phyloP scores from a whole-genome alignment of 129 eudicot genomes.

The Flaveria robusta region DNA sequence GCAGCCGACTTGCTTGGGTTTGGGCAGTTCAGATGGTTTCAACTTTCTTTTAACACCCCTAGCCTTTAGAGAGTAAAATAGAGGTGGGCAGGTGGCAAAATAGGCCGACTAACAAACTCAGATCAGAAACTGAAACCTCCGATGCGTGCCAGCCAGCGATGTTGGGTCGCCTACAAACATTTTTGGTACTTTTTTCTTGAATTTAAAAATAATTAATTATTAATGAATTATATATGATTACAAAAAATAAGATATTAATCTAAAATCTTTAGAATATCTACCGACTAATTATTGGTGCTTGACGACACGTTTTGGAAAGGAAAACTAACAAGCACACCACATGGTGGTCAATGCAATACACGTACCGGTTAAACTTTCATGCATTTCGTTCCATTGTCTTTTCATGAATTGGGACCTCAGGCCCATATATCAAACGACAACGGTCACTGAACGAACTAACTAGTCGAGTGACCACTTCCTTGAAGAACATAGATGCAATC shows the following conservation, averaged over 20 bases:
- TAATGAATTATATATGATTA: neutral
- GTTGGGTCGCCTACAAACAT: neutral
- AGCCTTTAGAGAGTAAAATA: too few species aligned
- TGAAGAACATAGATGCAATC: slow-evolving; percentile 88
- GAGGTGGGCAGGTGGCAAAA: too few species aligned
- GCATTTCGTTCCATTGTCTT: slow-evolving; percentile 20
- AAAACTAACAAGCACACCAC: slow-evolving; percentile 12
- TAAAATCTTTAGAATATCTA: neutral
- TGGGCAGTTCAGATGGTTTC: too few species aligned
- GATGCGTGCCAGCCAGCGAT: neutral
- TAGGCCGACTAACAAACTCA: neutral
- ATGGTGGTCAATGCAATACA: slow-evolving; percentile 7
- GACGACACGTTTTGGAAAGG: neutral
- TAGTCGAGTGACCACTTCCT: slow-evolving; percentile 80
- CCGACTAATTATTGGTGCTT: neutral
- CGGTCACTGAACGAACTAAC: slow-evolving; percentile 75
- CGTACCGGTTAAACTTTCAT: slow-evolving; percentile 25
- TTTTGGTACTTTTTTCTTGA: neutral
- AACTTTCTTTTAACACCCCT: too few species aligned
- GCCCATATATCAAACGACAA: slow-evolving; percentile 79
- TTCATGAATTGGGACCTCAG: slow-evolving; percentile 56
- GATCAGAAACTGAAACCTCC: neutral
- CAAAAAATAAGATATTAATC: neutral
- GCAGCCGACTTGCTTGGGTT: too few species aligned
- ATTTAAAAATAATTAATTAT: neutral